These are phyloP conservation scores for Balamuthia mandrillaris DNA, from an alignment of 208 protist genomes.

Conservation along the genomic window DNA sequence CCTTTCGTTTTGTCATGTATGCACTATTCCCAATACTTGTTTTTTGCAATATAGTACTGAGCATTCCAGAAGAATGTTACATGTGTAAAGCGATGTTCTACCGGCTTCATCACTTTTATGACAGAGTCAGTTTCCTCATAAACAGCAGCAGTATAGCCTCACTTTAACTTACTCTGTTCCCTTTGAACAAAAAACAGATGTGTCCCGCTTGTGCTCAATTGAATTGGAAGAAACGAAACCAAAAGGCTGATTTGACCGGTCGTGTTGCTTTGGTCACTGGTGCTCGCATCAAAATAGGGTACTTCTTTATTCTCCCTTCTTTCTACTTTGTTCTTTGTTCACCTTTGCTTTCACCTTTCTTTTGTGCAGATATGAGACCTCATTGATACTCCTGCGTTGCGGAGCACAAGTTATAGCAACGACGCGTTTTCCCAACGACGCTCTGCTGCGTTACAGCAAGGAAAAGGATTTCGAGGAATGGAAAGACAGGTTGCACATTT, in stretches of 20 bases:
- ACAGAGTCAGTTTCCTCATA: too few relatives aligned
- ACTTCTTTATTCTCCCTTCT: too few relatives aligned
- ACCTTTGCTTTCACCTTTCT: too few relatives aligned
- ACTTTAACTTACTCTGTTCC: too few relatives aligned
- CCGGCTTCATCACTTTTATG: slow-evolving; percentile 12
- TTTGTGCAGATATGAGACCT: slow-evolving; percentile 61
- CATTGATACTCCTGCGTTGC: slow-evolving; percentile 53
- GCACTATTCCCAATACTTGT: background rate
- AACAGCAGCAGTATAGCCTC: too few relatives aligned
- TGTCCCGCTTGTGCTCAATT: slow-evolving; percentile 89
- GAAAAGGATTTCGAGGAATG: slow-evolving; percentile 84
- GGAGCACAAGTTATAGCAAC: slow-evolving; percentile 67
- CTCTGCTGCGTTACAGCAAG: slow-evolving; percentile 81
- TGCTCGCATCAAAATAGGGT: slow-evolving; percentile 58
- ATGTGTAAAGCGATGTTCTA: slow-evolving; percentile 15
- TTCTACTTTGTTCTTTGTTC: too few relatives aligned
- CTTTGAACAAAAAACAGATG: slow-evolving; percentile 69
- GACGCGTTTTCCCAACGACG: slow-evolving; percentile 66
- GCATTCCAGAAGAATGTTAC: slow-evolving; percentile 1
- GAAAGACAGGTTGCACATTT: slow-evolving; percentile 83
- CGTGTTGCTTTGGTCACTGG: slow-evolving; percentile 88
- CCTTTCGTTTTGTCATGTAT: too few relatives aligned
- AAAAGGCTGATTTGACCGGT: slow-evolving; percentile 83
- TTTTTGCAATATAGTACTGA: background rate
- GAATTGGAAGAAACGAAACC: slow-evolving; percentile 90